Evolutionary conservation across 192 early-diverging fungal species (phyloP), one percentile per base, ranked within the genome.

Genomic region (Coemansia sp.): DNA sequence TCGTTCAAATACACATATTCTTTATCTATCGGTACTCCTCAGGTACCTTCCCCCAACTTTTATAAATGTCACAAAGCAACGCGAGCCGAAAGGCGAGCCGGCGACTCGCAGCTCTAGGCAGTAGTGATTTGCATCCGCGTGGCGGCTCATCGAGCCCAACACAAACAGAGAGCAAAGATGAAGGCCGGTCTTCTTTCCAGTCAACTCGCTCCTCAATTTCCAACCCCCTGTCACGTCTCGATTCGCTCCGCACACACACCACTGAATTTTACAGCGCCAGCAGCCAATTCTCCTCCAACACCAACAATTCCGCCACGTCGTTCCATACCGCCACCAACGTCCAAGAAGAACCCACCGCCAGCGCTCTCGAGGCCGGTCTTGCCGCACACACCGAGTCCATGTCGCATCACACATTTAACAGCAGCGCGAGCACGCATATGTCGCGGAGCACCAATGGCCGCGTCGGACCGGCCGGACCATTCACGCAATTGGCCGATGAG

Each of bases 251-350:
- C 57, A 73, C 70, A 21, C 69, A 69, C 34, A 44, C 69, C 17
- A 51, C 71, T 24, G 70, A 59, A 39, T 81, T 81, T 39, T 81
- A 81, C 62, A 76, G 70, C 34, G 79, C 79, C 1, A 67, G 64
- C 11, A 73, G 67, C 27, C 57, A 76, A 4, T 42, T 73, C 59
- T 60, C 29, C 8, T n/a, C 46, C 17, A n/a, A 48, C 46, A 42
- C 62, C 2, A 65, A 16, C 48, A 59, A 27, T 17, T 64, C 51
- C 2, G 50, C 64, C 9, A 16, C 29, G 16, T 79, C 79, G 3
- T 81, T 73, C 48, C 70, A 73, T 33, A 73, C 79, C n/a, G 79
- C 79, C 17, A 67, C 61, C 40, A 4, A 11, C n/a, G 46, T 27
- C 24, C 24, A 27, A 36, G 1, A 34, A n/a, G 44, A 40, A 29